Evolutionary conservation across 1,139 yeast genomes (phyloP).

Genomic region (Lodderomyces theae): DNA sequence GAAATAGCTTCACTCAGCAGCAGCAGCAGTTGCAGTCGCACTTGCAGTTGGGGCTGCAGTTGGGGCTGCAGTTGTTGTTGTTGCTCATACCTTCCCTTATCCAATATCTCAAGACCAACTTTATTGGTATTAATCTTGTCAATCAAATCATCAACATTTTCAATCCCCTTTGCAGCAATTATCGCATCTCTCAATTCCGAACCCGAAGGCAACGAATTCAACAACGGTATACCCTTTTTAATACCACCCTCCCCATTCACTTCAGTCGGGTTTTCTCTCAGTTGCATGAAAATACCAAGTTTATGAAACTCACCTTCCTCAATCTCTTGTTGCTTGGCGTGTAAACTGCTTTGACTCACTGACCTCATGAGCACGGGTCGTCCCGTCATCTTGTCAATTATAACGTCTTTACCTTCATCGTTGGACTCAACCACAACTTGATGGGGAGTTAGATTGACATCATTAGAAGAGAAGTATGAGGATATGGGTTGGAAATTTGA

Average conservation of each 20-base stretch:
- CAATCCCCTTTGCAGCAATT: constrained; percentile 73
- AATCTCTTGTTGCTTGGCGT: constrained; percentile 73
- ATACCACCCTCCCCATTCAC: constrained; percentile 9
- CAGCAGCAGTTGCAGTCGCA: not conserved
- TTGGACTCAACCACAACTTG: constrained; percentile 62
- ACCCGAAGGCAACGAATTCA: constrained; percentile 64
- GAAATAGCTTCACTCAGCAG: no score
- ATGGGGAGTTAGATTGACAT: constrained; percentile 50
- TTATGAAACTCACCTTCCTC: constrained; percentile 93
- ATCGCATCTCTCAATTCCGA: constrained; percentile 74
- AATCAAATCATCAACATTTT: constrained; percentile 67
- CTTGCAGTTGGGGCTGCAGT: not conserved
- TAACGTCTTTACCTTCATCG: constrained; percentile 51
- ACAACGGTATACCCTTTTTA: constrained; percentile 25
- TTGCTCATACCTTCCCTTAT: constrained; percentile 2
- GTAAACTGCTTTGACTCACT: constrained; percentile 61
- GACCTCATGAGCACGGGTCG: constrained; percentile 65
- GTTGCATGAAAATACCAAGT: constrained; percentile 74
- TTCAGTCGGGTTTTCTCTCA: constrained; percentile 29
- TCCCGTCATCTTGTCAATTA: constrained; percentile 69
- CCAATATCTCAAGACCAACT: constrained; percentile 44
- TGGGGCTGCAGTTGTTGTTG: not conserved
- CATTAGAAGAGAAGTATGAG: constrained; percentile 11
- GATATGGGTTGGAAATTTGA: constrained; percentile 15
- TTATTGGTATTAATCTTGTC: constrained; percentile 57